phyloP scores from a whole-genome alignment of 2,329 filamentous ascomycete species.

The Teratosphaeria gauchensis region DNA sequence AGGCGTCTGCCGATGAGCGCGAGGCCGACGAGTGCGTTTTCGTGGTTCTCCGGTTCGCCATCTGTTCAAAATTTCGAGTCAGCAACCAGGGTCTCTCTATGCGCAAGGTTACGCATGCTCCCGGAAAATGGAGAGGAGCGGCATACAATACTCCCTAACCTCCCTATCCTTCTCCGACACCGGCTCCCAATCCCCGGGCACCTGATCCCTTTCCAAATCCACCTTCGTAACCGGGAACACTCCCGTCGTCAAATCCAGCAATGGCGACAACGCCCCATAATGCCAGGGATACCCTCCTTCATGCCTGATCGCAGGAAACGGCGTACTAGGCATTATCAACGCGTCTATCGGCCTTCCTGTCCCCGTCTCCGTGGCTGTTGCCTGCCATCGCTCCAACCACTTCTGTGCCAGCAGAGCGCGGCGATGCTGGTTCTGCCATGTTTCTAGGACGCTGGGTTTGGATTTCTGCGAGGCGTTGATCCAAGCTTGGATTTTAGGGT shows the following conservation, averaged over 20 bases:
- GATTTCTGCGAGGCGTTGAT: constrained; percentile 7
- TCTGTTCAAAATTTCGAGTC: neutral
- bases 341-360: constrained; percentile 9
- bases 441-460: constrained; percentile 7
- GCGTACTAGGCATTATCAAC: constrained; percentile 8
- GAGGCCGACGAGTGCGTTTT: constrained; percentile 40
- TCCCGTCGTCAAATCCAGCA: constrained; percentile 9
- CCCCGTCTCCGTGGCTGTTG: constrained; percentile 2
- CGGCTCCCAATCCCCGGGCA: constrained; percentile 1
- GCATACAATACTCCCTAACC: constrained; percentile 6
- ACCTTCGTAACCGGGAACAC: constrained; percentile 12
- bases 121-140: neutral
- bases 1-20: constrained; percentile 44
- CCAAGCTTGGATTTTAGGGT: neutral
- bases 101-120: neutral
- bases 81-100: neutral
- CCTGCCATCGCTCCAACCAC: constrained; percentile 10
- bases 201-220: constrained; percentile 7
- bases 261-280: constrained; percentile 6
- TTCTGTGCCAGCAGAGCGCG: constrained; percentile 4
- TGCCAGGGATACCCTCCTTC: constrained; percentile 6
- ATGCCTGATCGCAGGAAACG: constrained; percentile 8
- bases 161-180: constrained; percentile 6
- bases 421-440: constrained; percentile 8
- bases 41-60: constrained; percentile 31